phyloP scores from a whole-genome alignment of 495 filamentous ascomycete species.

The Neurospora sublineolata region DNA sequence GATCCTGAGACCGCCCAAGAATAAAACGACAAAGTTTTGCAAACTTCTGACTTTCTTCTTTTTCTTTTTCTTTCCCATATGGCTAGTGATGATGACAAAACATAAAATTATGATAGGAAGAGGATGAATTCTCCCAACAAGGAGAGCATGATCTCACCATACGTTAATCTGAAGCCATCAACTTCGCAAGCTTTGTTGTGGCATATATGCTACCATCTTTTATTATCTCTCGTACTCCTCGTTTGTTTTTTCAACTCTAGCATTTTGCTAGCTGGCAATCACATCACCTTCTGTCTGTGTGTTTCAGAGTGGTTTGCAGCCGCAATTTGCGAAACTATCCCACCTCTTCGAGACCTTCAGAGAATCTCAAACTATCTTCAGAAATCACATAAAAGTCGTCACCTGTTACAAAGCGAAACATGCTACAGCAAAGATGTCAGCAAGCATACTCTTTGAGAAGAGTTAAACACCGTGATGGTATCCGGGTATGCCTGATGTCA shows the following conservation, averaged over 20 bases:
- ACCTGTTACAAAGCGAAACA: not conserved
- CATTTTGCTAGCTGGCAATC: not conserved
- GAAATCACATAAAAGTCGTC: not conserved
- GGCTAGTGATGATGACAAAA: constrained; percentile 46
- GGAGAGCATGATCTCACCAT: constrained; percentile 44
- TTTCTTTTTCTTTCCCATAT: constrained; percentile 16
- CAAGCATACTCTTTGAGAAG: not conserved
- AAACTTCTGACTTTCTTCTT: constrained; percentile 1
- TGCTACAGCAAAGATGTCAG: not conserved
- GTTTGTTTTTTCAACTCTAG: not conserved
- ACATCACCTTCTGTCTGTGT: not conserved
- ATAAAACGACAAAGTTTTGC: constrained; percentile 1
- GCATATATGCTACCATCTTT: not conserved
- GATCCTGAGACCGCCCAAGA: not conserved
- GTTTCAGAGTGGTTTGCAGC: not conserved
- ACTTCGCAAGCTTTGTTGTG: not conserved
- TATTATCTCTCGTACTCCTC: not conserved
- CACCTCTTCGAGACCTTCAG: not conserved
- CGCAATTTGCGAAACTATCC: not conserved
- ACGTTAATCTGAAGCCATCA: constrained; percentile 43
- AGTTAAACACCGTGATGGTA: not conserved
- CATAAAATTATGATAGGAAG: constrained; percentile 48
- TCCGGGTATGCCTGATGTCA: not conserved
- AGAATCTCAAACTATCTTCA: not conserved
- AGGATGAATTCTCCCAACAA: constrained; percentile 37